Base-by-base conservation (phyloP, 2,329 filamentous ascomycete genomes). In the Fusarium torulosum region DNA sequence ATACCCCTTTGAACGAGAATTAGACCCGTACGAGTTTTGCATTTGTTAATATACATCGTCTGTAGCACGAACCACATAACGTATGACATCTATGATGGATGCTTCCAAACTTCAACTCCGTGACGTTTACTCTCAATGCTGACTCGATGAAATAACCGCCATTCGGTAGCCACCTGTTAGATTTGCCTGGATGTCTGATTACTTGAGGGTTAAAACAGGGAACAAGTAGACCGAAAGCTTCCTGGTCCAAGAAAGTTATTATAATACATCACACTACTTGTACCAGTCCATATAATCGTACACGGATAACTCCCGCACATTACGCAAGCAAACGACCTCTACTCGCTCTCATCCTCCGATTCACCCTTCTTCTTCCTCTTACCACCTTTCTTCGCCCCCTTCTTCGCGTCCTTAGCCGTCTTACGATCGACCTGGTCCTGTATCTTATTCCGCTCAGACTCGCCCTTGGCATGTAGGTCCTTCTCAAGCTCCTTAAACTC, bases 351-450 rank as follows among this genome's bases (percentile, higher is more conserved):
- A 11, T 78, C 75, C 27, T 78, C 77, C 38, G 69, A 69, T 21
- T 75, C 72, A 23, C 50, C 63, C 71, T 77, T 78, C 68, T 74
- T 75, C 75, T 79, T 83, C 66, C 76, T 74, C 74, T 79, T 82
- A 60, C 77, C 59, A 2, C 54, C 67, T 52, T 62, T 71, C 63
- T 63, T 73, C 3, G 59, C 33, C 19, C 70, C 70, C 27, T 79
- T 80, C 44, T 80, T 78, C 25, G 82, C 81, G 58, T 85, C 86
- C 74, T 90, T 90, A 66, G 84, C 87, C 25, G 83, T 78, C 79
- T 93, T 95, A 75, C 89, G 89, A 68, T 96, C 90, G 13, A 92
- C 91, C 79, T 96, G 92, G 35, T 89, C 91, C 77, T 91, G 88
- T 51, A 95, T 85, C 76, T 91, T 92, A 65, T 86, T 85, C 53